Conservation (phyloP, 164 flowering plant species). For the Nymphaea colorata region DNA sequence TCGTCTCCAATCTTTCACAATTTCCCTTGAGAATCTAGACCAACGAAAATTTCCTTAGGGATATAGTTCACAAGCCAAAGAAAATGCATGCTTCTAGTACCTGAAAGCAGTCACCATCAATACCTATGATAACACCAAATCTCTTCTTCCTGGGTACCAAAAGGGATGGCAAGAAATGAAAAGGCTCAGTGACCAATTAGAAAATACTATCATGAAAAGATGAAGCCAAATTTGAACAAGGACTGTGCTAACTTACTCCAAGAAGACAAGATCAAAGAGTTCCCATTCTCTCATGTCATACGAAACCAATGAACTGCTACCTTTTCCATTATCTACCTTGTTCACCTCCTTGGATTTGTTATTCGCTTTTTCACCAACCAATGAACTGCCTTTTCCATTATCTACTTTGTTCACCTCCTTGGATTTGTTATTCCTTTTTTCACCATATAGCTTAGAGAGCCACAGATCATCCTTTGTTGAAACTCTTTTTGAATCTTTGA, state of each 20-base stretch:
- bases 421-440: conserved; percentile 23
- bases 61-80: background rate
- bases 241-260: conserved; percentile 40
- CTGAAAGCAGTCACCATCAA: conserved; percentile 57
- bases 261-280: conserved; percentile 61
- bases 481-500: conserved; percentile 30
- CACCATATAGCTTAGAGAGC: conserved; percentile 75
- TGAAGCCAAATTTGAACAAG: background rate
- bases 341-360: conserved; percentile 10
- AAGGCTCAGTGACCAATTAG: background rate
- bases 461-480: conserved; percentile 50
- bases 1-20: conserved; percentile 36
- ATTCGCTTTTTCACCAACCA: background rate
- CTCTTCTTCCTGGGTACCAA: conserved; percentile 48
- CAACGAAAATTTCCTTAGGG: background rate
- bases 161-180: conserved; percentile 1
- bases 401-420: background rate
- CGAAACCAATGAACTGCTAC: background rate
- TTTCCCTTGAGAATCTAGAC: conserved; percentile 61
- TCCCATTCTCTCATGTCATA: conserved; percentile 24
- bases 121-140: conserved; percentile 65
- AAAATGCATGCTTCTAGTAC: conserved; percentile 19
- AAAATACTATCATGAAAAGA: background rate
- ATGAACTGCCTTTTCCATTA: background rate
- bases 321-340: background rate